Evolutionary conservation across 805 yeast species (phyloP).

Genomic region (Komagataella phaffii): DNA sequence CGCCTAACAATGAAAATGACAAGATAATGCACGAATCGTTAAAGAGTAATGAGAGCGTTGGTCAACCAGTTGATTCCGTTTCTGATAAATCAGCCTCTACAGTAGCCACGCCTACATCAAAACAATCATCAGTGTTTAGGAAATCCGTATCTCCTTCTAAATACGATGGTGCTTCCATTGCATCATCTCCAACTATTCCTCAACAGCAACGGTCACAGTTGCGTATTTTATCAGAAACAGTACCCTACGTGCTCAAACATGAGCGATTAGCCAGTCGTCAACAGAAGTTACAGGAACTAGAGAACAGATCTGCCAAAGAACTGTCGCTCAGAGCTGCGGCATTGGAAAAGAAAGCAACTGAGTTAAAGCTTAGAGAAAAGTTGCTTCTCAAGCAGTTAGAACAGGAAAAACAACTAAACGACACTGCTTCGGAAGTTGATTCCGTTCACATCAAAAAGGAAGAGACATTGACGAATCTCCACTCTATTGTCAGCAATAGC

Average conservation of each 20-base stretch:
- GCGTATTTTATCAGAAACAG: constrained; percentile 70
- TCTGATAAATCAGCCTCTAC: constrained; percentile 3
- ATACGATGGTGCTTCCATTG: constrained; percentile 3
- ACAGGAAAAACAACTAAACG: not conserved
- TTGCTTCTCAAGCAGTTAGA: constrained; percentile 6
- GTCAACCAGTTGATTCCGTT: not conserved
- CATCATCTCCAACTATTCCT: constrained; percentile 10
- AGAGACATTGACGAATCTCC: constrained; percentile 41
- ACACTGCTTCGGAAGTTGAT: not conserved
- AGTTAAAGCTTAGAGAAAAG: constrained; percentile 53
- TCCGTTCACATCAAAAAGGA: constrained; percentile 25
- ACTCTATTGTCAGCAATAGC: constrained; percentile 24
- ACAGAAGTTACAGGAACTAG: constrained; percentile 67
- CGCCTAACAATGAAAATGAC: constrained; percentile 7
- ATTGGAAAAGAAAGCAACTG: constrained; percentile 63
- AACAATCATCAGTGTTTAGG: constrained; percentile 1
- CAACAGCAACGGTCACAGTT: constrained; percentile 41
- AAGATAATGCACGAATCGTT: not conserved
- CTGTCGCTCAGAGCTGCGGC: constrained; percentile 63
- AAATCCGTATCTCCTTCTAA: not conserved
- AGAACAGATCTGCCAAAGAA: constrained; percentile 65
- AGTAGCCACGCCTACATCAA: not conserved
- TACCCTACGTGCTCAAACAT: constrained; percentile 72
- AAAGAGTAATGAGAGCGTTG: not conserved
- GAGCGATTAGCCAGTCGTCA: constrained; percentile 65